Evolutionary conservation across 495 filamentous ascomycete genomes (phyloP), one percentile per base, ranked within the genome.

Genomic region (Penicillium verhagenii): DNA sequence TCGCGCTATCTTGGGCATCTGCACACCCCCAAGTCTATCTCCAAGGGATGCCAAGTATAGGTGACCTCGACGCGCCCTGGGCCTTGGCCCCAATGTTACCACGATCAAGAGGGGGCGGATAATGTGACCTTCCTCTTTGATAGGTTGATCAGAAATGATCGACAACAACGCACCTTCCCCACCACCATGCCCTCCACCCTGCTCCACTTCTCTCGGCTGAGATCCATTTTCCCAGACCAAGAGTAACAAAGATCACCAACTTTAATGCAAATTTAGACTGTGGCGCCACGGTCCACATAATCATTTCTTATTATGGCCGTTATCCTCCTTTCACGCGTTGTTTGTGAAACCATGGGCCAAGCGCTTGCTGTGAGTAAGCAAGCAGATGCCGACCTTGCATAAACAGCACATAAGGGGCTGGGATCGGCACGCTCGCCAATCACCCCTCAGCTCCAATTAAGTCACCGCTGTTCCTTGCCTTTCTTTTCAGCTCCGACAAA

Each of bases 351-450:
- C 38, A 42, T 7, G 18, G 20, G 18, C n/a, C n/a, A n/a, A n/a
- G 38, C 16, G 10, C 11, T 40, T 40, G 19, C 6, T 11, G 18
- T 42, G 38, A 42, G 20, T 42, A 42, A 42, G 18, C 38, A 42
- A 38, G 11, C 38, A 42, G 38, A 42, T 21, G 38, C 38, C 11
- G 38, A 20, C 38, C 35, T 21, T 28, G 38, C 37, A 18, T 52
- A 18, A 23, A 51, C 4, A 42, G 50, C 24, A 43, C 50, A 28
- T 21, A 33, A 42, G 50, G 11, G 50, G 50, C 37, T 44, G 38
- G 9, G 50, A 52, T 52, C 38, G 9, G 16, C 38, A 42, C 20
- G 5, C 18, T 7, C 50, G 44, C 11, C 43, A 46, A 24, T 29
- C 38, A 42, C 11, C 43, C 26, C 9, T 29, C 38, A 42, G n/a